phyloP scores from a whole-genome alignment of 345 rosid species.

The Nephelium lappaceum region DNA sequence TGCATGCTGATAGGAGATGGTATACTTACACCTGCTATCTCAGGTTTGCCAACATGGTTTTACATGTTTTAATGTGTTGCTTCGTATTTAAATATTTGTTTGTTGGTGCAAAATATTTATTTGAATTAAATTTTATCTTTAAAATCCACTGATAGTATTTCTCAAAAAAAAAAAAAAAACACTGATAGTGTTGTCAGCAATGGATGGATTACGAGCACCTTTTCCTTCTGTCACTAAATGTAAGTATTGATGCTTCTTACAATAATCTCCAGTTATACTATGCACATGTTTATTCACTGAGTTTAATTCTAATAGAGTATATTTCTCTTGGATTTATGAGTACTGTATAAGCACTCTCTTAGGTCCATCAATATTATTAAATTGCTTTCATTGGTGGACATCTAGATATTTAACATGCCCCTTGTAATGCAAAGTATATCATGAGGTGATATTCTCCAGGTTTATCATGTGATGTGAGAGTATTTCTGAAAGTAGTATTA shows the following conservation, averaged over 20 bases:
- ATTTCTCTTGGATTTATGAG: background rate
- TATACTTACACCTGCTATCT: constrained; percentile 87
- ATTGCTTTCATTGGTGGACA: background rate
- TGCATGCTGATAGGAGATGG: constrained; percentile 95
- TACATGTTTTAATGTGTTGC: background rate
- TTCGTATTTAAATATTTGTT: background rate
- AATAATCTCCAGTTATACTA: background rate
- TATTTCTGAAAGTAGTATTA: background rate
- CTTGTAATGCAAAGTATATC: background rate
- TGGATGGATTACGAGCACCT: constrained; percentile 62
- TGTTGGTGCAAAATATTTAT: background rate
- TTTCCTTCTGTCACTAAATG: constrained; percentile 62
- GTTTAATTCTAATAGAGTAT: background rate
- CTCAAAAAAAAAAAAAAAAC: too few species aligned
- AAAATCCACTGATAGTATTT: constrained; percentile 46
- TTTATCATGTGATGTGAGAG: background rate
- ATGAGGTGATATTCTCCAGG: background rate
- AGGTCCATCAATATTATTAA: background rate
- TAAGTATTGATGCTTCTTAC: constrained; percentile 33
- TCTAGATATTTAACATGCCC: background rate
- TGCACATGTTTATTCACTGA: background rate
- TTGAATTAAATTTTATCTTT: background rate
- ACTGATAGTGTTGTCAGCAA: constrained; percentile 63
- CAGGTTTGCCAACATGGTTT: constrained; percentile 44
- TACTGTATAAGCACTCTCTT: background rate